Conservation (phyloP, 2,329 filamentous ascomycete species). For the Talaromyces rugulosus region DNA sequence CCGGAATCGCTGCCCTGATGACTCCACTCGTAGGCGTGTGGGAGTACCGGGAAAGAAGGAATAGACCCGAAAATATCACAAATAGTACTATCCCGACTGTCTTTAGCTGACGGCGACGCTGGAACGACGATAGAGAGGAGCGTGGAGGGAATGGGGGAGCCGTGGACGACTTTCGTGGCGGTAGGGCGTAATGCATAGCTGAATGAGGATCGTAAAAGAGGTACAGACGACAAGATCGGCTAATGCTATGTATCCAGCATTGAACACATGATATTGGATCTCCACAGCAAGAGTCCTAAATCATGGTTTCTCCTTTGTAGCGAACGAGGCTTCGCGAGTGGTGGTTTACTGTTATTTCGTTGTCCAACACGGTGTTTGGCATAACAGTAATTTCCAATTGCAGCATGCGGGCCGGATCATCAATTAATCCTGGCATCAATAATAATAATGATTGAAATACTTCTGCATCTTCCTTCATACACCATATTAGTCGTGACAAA, state of each 20-base stretch:
- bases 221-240: not conserved
- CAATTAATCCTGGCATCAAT: constrained; percentile 3
- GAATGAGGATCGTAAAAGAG: not conserved
- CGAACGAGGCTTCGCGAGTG: not conserved
- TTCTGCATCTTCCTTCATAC: not conserved
- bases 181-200: constrained; percentile 83
- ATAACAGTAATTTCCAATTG: not conserved
- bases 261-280: not conserved
- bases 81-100: constrained; percentile 53
- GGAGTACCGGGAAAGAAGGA: constrained; percentile 35
- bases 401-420: constrained; percentile 12
- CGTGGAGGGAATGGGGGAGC: constrained; percentile 62
- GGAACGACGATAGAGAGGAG: constrained; percentile 33
- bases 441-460: not conserved
- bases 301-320: not conserved
- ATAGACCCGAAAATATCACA: constrained; percentile 6
- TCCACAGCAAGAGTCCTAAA: not conserved
- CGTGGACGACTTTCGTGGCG: constrained; percentile 76
- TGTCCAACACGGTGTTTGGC: not conserved
- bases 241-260: not conserved
- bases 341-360: constrained; percentile 1
- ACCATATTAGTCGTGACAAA: not conserved
- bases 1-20: constrained; percentile 16
- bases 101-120: constrained; percentile 61
- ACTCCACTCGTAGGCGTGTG: constrained; percentile 24